A percentile compares a stretch with the other conserved stretches of the same genome.
These are phyloP conservation scores for Leucosporidium yakuticum DNA, from an alignment of 768 basidiomycete species.

Conservation along the genomic window DNA sequence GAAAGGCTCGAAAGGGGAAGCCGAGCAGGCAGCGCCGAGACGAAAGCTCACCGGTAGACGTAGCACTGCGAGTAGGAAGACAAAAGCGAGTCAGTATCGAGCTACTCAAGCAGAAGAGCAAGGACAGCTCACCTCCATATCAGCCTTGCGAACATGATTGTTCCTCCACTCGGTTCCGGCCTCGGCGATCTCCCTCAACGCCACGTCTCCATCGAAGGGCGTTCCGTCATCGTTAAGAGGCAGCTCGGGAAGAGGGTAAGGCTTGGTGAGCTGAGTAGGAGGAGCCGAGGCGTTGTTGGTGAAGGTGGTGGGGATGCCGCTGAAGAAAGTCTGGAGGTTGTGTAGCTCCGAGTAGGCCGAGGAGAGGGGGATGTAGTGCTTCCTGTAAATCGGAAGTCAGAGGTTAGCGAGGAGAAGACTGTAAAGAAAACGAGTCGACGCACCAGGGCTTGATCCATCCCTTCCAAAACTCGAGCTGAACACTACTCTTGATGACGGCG, in stretches of 20 bases:
- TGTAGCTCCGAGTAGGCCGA: conserved; percentile 83
- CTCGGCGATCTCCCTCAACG: conserved; percentile 66
- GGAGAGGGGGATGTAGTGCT: conserved; percentile 91
- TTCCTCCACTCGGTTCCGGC: conserved; percentile 92
- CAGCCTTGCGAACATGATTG: conserved; percentile 69
- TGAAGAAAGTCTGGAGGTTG: conserved; percentile 88
- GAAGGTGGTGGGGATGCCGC: conserved; percentile 50
- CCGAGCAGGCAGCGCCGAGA: background rate
- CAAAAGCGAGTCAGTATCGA: background rate
- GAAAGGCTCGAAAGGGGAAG: conserved; percentile 24
- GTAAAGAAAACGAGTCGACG: background rate
- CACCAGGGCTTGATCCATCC: conserved; percentile 42
- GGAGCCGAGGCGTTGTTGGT: conserved; percentile 15
- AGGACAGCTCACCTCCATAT: conserved; percentile 65
- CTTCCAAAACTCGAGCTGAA: conserved; percentile 40
- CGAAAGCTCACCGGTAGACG: conserved; percentile 68
- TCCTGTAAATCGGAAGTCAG: conserved; percentile 50
- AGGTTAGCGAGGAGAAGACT: background rate
- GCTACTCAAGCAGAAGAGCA: conserved; percentile 1
- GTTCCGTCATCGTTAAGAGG: conserved; percentile 29
- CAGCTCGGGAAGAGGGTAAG: conserved; percentile 32
- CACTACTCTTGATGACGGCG: conserved; percentile 38
- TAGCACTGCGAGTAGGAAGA: conserved; percentile 55
- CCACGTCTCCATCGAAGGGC: conserved; percentile 34
- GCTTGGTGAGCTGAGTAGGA: conserved; percentile 37